Evolutionary conservation across 768 basidiomycete genomes (phyloP), one percentile per base, ranked within the genome.

Genomic region (Trichaptum fuscoviolaceum): DNA sequence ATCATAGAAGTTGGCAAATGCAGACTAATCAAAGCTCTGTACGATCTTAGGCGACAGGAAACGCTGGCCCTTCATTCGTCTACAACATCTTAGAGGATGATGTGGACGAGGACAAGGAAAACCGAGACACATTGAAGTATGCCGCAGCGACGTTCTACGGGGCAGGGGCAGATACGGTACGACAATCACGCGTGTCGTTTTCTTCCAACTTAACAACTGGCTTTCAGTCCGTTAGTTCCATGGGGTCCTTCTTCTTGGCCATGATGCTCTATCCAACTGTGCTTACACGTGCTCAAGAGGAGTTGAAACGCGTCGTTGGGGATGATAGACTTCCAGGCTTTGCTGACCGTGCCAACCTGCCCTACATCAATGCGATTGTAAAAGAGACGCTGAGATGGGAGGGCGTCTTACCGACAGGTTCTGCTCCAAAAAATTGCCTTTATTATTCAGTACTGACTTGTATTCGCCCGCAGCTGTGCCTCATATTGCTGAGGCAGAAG

Each of bases 161-260:
- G 20, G 79, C 73, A n/a, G 81, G 77, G 23, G 75, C 75, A 7
- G 77, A 79, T 66, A 81, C 81, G 60, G 81, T 80, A 63, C 17
- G 75, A 68, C 35, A 42, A 24, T 57, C 20, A 30, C 30, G 2
- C 15, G 5, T 8, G 24, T 8, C 35, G 65, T 34, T 20, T 15
- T 5, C 20, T 15, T 52, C 15, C 42, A 15, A 52, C 10, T 52
- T 12, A 12, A 20, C 20, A 20, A 52, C 10, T 52, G 15, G 20
- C 12, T 52, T 3, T 52, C 52, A 79, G 78, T 78, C 76, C 1
- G 76, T 71, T 35, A 71, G 74, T 3, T 68, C 75, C 0, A 59
- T 81, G 1, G 67, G 69, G 9, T 67, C 74, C 1, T 80, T 83
- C 68, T 65, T 83, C 58, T 71, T 81, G 12, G 76, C 77, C 1